Percentiles rank a stretch among this genome's conserved stretches.
Conservation (phyloP, 2,329 filamentous ascomycete genomes). For the Colletotrichum graminicola region DNA sequence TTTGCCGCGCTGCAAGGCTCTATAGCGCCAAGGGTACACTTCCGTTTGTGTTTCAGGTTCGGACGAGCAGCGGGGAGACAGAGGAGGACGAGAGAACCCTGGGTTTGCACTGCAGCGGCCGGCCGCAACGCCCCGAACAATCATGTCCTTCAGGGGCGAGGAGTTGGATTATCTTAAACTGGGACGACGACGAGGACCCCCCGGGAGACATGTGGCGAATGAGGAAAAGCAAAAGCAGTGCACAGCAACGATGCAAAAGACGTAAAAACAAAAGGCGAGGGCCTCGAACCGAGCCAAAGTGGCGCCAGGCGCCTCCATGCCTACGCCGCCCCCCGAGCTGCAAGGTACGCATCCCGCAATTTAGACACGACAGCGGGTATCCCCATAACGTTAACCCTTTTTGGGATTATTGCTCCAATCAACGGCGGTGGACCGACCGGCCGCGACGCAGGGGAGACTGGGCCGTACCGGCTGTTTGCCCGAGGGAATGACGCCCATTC, state of each 20-base stretch:
- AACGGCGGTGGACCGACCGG: background rate
- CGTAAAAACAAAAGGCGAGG: background rate
- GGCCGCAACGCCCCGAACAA: conserved; percentile 6
- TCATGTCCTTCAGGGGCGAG: conserved; percentile 9
- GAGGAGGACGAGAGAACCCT: background rate
- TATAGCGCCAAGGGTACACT: conserved; percentile 36
- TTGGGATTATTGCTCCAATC: conserved; percentile 38
- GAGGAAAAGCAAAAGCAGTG: background rate
- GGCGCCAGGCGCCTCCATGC: background rate
- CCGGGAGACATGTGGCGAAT: background rate
- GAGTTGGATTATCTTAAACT: conserved; percentile 31
- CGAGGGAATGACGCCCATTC: background rate
- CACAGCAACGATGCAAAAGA: background rate
- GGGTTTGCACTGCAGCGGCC: conserved; percentile 17
- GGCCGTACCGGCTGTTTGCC: conserved; percentile 5
- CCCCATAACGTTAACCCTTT: conserved; percentile 35
- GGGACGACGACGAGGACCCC: conserved; percentile 12
- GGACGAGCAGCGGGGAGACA: conserved; percentile 11
- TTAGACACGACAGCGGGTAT: conserved; percentile 37
- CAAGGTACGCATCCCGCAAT: conserved; percentile 41
- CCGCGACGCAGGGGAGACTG: conserved; percentile 1
- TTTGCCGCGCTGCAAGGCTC: conserved; percentile 21
- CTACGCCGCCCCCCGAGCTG: conserved; percentile 23
- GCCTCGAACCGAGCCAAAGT: background rate
- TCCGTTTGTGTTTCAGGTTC: conserved; percentile 38